Evolutionary conservation across 1,139 yeast species (phyloP).

Genomic region (Yarrowia galli): DNA sequence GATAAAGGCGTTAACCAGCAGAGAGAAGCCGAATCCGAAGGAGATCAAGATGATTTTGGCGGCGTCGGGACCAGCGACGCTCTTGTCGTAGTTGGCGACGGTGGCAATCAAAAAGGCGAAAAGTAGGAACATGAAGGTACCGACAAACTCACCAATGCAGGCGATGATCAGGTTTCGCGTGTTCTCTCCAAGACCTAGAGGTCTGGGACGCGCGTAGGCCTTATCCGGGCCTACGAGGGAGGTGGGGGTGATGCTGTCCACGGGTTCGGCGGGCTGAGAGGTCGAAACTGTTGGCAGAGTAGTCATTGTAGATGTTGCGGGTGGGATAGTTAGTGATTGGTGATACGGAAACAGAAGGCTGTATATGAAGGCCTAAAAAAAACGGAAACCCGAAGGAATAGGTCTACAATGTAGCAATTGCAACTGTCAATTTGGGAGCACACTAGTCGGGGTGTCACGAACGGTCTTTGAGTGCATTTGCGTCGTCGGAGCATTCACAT

Average conservation of each 20-base stretch:
- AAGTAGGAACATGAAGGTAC: constrained; percentile 85
- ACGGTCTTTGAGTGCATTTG: no score
- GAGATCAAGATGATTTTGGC: constrained; percentile 75
- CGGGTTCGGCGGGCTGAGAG: constrained; percentile 23
- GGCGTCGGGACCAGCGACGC: constrained; percentile 65
- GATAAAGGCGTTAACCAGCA: constrained; percentile 75
- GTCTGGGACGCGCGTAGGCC: constrained; percentile 33
- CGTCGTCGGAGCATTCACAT: no score
- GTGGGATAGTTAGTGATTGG: no score
- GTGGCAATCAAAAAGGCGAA: constrained; percentile 85
- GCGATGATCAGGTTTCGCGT: constrained; percentile 62
- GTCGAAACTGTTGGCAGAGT: constrained; percentile 32
- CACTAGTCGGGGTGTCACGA: no score
- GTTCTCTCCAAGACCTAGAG: constrained; percentile 53
- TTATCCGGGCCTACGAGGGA: constrained; percentile 28
- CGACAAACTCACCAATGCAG: constrained; percentile 74
- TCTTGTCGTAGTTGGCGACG: constrained; percentile 65
- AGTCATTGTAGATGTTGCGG: no score
- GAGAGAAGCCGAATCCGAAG: constrained; percentile 87
- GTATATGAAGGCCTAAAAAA: no score
- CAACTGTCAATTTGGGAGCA: no score
- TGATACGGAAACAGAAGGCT: no score
- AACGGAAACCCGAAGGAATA: no score
- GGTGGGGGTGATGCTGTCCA: constrained; percentile 34
- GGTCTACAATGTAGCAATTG: no score